phyloP scores from a whole-genome alignment of 2,329 filamentous ascomycete species.

The Colletotrichum paranaense region DNA sequence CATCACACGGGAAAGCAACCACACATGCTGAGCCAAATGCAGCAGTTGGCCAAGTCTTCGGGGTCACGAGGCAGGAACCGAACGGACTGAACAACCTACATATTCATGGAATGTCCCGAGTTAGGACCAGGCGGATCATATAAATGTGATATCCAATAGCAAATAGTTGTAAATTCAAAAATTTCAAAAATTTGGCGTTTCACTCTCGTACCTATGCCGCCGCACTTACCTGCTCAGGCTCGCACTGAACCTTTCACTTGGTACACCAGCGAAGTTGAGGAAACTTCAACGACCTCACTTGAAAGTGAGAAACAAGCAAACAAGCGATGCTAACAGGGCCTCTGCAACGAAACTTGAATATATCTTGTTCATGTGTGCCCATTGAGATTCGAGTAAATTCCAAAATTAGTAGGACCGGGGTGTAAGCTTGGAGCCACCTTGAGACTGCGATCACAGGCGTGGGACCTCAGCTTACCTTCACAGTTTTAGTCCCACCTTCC shows the following conservation, averaged over 20 bases:
- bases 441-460: not conserved
- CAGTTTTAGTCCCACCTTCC: not conserved
- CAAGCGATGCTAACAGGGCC: not conserved
- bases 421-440: not conserved
- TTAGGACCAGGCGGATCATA: not conserved
- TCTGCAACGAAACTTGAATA: not conserved
- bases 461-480: not conserved
- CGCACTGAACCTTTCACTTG: not conserved
- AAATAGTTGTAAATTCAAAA: not conserved
- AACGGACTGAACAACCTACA: not conserved
- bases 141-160: not conserved
- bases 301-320: not conserved
- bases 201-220: not conserved
- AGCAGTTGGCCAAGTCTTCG: not conserved
- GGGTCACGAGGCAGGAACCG: not conserved
- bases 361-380: not conserved
- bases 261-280: not conserved
- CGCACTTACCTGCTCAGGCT: not conserved
- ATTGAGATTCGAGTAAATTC: not conserved
- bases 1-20: not conserved
- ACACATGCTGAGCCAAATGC: not conserved
- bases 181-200: not conserved
- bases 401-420: not conserved
- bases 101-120: not conserved
- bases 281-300: not conserved